Conservation (phyloP, 2,329 filamentous ascomycete genomes). For the Aplosporella prunicola region DNA sequence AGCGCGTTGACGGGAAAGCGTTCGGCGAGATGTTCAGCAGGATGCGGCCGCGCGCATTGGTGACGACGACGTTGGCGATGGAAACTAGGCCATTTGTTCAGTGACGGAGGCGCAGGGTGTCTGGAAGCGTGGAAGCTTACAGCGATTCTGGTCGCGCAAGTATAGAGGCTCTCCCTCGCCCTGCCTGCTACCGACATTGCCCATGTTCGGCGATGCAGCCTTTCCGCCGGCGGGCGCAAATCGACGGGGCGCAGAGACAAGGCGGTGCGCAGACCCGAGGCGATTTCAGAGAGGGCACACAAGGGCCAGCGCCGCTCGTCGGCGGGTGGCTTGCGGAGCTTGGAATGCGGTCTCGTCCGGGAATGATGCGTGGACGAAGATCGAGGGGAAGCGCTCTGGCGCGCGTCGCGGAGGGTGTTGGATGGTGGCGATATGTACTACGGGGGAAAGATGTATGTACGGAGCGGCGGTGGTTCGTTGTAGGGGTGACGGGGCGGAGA, state of each 20-base stretch:
- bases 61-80: slow-evolving; percentile 73
- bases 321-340: too few relatives aligned
- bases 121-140: slow-evolving; percentile 45
- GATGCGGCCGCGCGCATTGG: slow-evolving; percentile 67
- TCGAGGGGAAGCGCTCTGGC: too few relatives aligned
- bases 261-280: neutral
- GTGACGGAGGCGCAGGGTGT: slow-evolving; percentile 7
- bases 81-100: slow-evolving; percentile 53
- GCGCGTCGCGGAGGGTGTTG: too few relatives aligned
- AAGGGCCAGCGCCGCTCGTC: too few relatives aligned
- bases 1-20: slow-evolving; percentile 72
- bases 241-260: neutral
- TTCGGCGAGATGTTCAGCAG: slow-evolving; percentile 75
- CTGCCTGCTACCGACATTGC: slow-evolving; percentile 78
- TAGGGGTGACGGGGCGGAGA: slow-evolving; percentile 10
- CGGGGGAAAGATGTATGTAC: too few relatives aligned
- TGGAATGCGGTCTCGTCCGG: too few relatives aligned
- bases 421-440: too few relatives aligned
- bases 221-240: slow-evolving; percentile 5
- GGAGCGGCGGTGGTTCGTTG: slow-evolving; percentile 1
- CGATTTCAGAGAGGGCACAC: too few relatives aligned
- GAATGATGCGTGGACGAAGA: too few relatives aligned
- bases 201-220: slow-evolving; percentile 50
- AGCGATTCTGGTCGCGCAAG: slow-evolving; percentile 82
- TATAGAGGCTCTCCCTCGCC: slow-evolving; percentile 70